Conservation (phyloP, 352 stramenopile genomes). For the Phytopythium delawarense region DNA sequence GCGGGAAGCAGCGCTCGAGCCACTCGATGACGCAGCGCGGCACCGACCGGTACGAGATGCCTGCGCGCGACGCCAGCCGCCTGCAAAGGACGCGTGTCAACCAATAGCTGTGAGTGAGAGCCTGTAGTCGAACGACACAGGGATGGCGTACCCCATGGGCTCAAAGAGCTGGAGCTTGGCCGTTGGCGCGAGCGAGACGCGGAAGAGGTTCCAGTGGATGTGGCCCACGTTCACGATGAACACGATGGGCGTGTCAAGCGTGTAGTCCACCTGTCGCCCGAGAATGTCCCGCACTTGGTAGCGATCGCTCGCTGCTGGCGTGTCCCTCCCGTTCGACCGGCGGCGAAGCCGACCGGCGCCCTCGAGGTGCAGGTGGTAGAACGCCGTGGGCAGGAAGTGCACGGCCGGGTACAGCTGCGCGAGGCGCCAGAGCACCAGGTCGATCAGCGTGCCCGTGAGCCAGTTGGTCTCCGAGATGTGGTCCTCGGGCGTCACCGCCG, state of each 20-base stretch:
- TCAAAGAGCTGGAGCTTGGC: constrained; percentile 86
- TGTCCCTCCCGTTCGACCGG: constrained; percentile 10
- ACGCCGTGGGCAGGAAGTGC: constrained; percentile 85
- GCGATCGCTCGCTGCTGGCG: constrained; percentile 8
- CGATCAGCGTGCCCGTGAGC: constrained; percentile 82
- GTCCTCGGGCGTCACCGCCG: constrained; percentile 53
- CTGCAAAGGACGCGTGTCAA: constrained; percentile 3
- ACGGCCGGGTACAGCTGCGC: constrained; percentile 62
- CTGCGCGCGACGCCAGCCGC: constrained; percentile 46
- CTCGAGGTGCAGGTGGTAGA: constrained; percentile 66
- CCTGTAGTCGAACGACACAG: background rate
- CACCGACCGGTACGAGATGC: constrained; percentile 70
- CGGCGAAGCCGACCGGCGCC: constrained; percentile 9
- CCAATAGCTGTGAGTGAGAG: background rate
- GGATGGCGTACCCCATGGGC: constrained; percentile 61
- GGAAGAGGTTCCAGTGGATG: constrained; percentile 89
- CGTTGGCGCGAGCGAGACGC: constrained; percentile 61
- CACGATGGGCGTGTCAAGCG: constrained; percentile 49
- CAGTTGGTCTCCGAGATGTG: constrained; percentile 74
- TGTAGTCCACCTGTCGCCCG: constrained; percentile 58
- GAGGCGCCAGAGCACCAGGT: constrained; percentile 81
- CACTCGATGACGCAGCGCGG: constrained; percentile 78
- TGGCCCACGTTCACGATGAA: constrained; percentile 79
- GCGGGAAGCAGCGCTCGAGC: constrained; percentile 76
- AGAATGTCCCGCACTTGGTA: constrained; percentile 69